phyloP scores from a whole-genome alignment of 371 early-diverging fungal species.

The Vairimorpha necatrix region DNA sequence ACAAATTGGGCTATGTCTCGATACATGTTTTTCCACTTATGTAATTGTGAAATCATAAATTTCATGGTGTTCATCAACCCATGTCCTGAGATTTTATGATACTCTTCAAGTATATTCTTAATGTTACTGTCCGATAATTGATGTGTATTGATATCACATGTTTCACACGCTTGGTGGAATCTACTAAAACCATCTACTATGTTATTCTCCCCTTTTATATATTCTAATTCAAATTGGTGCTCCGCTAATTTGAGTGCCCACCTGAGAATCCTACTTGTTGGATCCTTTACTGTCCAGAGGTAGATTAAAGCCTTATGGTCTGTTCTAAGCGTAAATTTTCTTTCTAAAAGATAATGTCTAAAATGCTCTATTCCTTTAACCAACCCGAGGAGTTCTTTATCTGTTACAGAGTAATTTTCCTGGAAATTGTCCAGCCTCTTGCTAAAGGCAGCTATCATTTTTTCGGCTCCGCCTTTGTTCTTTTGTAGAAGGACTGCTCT shows the following conservation, averaged over 20 bases:
- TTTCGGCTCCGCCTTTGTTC: not conserved
- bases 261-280: not conserved
- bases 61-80: too few relatives aligned
- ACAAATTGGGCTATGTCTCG: too few relatives aligned
- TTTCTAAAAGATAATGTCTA: constrained; percentile 7
- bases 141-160: too few relatives aligned
- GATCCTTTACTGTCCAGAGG: not conserved
- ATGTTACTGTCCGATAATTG: too few relatives aligned
- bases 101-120: too few relatives aligned
- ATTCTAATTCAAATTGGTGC: constrained; percentile 2
- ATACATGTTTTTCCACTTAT: not conserved
- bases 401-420: constrained; percentile 18
- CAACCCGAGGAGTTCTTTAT: constrained; percentile 10
- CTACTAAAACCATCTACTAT: too few relatives aligned
- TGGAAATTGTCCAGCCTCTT: not conserved
- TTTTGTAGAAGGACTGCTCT: constrained; percentile 10
- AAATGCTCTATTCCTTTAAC: not conserved
- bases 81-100: too few relatives aligned
- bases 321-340: constrained; percentile 30
- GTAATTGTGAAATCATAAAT: too few relatives aligned
- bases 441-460: not conserved
- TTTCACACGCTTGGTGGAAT: too few relatives aligned
- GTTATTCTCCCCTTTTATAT: constrained; percentile 3
- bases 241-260: constrained; percentile 5
- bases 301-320: constrained; percentile 14